Conservation (phyloP, 108 stramenopile species). For the Nitzschia sp. region DNA sequence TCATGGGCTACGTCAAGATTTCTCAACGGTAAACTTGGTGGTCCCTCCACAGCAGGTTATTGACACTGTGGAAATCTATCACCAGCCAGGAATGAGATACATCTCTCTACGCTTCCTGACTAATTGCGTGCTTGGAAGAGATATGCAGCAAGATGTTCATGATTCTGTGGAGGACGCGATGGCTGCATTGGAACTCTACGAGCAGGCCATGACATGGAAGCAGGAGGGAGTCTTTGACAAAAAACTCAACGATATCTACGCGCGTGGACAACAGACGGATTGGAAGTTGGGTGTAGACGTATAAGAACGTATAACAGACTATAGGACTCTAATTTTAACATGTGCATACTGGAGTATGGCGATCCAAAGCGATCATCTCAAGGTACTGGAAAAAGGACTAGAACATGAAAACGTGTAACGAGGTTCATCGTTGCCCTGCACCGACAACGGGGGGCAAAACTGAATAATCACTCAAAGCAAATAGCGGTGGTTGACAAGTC, state of each 20-base stretch:
- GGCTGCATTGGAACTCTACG: slow-evolving; percentile 73
- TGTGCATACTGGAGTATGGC: neutral
- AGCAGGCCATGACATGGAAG: slow-evolving; percentile 61
- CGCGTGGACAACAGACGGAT: slow-evolving; percentile 64
- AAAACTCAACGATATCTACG: slow-evolving; percentile 60
- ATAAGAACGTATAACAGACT: neutral
- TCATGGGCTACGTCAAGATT: slow-evolving; percentile 87
- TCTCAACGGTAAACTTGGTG: slow-evolving; percentile 80
- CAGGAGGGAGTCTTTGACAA: slow-evolving; percentile 60
- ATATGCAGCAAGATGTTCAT: slow-evolving; percentile 94
- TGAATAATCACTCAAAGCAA: too few species aligned
- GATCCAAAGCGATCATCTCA: neutral
- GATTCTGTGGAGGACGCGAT: slow-evolving; percentile 94
- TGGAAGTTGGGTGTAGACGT: slow-evolving; percentile 55
- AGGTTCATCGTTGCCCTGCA: neutral
- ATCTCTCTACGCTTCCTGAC: slow-evolving; percentile 89
- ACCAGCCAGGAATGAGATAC: slow-evolving; percentile 79
- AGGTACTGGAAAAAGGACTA: too few species aligned
- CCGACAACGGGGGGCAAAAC: too few species aligned
- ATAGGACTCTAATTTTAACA: neutral
- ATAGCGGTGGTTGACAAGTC: too few species aligned
- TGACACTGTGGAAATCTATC: slow-evolving; percentile 92
- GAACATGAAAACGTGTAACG: neutral
- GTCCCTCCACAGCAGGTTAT: slow-evolving; percentile 90
- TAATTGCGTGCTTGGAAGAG: slow-evolving; percentile 79